Conservation (phyloP, 257 asterid species). For the Marsdenia floribunda region DNA sequence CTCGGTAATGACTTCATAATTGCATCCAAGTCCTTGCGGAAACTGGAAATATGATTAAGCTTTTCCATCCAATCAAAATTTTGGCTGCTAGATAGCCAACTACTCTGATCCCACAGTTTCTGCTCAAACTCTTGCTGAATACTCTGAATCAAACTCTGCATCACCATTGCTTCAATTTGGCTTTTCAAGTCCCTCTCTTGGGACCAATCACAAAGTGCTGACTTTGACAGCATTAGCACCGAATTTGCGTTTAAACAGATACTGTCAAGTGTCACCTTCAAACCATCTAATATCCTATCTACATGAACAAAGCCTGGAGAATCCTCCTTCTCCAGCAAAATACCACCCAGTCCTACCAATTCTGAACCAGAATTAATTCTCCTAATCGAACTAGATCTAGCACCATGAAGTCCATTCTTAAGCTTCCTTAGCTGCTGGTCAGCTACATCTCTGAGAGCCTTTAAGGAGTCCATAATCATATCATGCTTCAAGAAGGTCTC, state of each 20-base stretch:
- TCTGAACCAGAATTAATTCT: constrained; percentile 50
- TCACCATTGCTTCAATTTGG: constrained; percentile 52
- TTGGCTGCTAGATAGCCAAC: constrained; percentile 30
- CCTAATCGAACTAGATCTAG: constrained; percentile 32
- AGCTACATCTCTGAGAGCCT: constrained; percentile 31
- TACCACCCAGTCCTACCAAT: constrained; percentile 52
- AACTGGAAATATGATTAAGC: constrained; percentile 47
- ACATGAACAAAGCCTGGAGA: constrained; percentile 38
- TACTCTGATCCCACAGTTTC: constrained; percentile 36
- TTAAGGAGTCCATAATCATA: constrained; percentile 40
- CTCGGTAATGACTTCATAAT: constrained; percentile 50
- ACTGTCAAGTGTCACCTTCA: constrained; percentile 39
- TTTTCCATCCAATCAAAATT: constrained; percentile 47
- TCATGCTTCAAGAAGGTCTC: constrained; percentile 33
- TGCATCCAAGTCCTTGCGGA: constrained; percentile 52
- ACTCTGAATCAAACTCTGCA: constrained; percentile 37
- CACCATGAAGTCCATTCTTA: constrained; percentile 37
- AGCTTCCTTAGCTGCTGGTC: constrained; percentile 50
- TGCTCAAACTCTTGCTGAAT: constrained; percentile 41
- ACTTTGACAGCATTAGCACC: constrained; percentile 31
- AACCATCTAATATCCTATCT: constrained; percentile 34
- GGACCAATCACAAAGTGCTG: constrained; percentile 35
- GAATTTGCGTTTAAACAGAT: constrained; percentile 36
- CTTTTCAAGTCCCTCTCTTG: constrained; percentile 33
- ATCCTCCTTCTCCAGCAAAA: constrained; percentile 44